Conservation (phyloP, 2,329 filamentous ascomycete genomes). For the Endoconidiophora polonica region DNA sequence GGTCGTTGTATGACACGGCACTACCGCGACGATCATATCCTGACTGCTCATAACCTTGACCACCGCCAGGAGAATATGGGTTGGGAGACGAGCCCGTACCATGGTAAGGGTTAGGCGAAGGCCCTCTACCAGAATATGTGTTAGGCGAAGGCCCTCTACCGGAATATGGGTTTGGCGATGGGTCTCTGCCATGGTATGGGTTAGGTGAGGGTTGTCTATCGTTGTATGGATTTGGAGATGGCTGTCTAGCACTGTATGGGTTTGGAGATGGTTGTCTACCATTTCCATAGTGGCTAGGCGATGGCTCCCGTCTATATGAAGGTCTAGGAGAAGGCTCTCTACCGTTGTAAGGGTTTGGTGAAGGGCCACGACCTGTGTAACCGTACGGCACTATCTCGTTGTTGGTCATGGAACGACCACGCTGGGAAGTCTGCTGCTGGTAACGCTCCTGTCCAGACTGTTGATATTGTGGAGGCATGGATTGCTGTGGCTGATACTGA, state of each 20-base stretch:
- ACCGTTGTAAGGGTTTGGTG: constrained; percentile 2
- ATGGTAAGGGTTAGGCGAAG: background rate
- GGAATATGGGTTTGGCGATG: constrained; percentile 18
- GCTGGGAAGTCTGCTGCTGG: background rate
- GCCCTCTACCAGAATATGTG: constrained; percentile 3
- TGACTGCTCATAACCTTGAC: constrained; percentile 5
- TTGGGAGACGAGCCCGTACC: constrained; percentile 23
- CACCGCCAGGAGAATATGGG: constrained; percentile 17
- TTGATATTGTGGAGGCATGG: constrained; percentile 16
- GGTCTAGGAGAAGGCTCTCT: constrained; percentile 1
- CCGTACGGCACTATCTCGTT: constrained; percentile 12
- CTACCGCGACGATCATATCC: constrained; percentile 4
- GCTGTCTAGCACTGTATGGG: constrained; percentile 3
- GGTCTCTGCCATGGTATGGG: background rate
- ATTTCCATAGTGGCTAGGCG: constrained; percentile 1
- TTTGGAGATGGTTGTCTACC: constrained; percentile 1
- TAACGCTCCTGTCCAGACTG: background rate
- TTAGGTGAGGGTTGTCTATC: constrained; percentile 1
- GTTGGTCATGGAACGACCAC: constrained; percentile 11
- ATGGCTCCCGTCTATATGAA: background rate
- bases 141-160: constrained; percentile 13
- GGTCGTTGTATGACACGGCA: constrained; percentile 2
- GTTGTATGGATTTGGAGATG: constrained; percentile 1
- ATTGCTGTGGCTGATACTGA: constrained; percentile 12
- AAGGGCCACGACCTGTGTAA: constrained; percentile 8